Percentiles rank a stretch among this genome's conserved stretches.
Evolutionary conservation across 306 rosid genomes (phyloP).

Genomic region (Malus asiatica): DNA sequence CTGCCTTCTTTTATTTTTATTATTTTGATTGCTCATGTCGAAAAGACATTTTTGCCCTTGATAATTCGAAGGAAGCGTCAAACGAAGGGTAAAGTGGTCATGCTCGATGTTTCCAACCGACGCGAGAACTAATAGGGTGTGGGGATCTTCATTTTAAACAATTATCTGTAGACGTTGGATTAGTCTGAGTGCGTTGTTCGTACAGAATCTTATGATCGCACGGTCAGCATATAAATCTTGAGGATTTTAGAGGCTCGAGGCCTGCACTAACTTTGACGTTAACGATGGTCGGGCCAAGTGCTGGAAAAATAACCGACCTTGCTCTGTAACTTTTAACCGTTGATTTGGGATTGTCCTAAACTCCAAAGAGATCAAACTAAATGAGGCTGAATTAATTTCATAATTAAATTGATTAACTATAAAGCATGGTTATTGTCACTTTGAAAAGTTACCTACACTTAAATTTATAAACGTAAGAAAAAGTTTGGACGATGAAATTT

Average conservation of each 20-base stretch:
- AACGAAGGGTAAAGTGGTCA: conserved; percentile 2
- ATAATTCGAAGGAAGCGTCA: neutral
- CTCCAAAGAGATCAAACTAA: neutral
- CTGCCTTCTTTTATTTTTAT: neutral
- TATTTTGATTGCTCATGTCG: neutral
- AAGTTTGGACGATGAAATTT: too few relatives aligned
- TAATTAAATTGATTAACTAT: neutral
- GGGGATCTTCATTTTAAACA: neutral
- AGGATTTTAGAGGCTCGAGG: neutral
- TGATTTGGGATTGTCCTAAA: neutral
- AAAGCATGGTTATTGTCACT: neutral
- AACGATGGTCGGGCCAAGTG: conserved; percentile 24
- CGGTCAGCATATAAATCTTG: conserved; percentile 2
- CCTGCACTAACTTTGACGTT: conserved; percentile 24
- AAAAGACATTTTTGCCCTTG: conserved; percentile 17
- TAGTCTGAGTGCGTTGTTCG: neutral
- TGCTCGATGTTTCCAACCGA: neutral
- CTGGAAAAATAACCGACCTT: neutral
- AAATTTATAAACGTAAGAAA: too few relatives aligned
- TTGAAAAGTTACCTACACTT: too few relatives aligned
- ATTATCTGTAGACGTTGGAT: neutral
- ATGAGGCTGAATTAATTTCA: neutral
- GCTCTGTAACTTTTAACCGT: neutral
- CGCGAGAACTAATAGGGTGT: neutral
- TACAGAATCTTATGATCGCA: neutral